These are phyloP conservation scores for Thelephora ganbajun DNA, from an alignment of 768 basidiomycete species.

Conservation along the genomic window DNA sequence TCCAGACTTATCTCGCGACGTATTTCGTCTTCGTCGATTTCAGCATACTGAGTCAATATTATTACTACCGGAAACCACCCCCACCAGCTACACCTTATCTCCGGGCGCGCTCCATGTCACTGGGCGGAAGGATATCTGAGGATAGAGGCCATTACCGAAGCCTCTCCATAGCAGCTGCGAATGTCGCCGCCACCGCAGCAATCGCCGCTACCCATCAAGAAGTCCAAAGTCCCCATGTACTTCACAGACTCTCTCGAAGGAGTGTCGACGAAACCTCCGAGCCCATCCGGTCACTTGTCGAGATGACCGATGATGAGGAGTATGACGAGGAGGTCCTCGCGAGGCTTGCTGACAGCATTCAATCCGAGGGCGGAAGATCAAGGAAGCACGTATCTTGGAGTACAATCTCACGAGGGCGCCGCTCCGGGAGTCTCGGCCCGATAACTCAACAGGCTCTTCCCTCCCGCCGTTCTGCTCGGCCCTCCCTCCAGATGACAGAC, in stretches of 20 bases:
- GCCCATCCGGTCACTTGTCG: slow-evolving; percentile 6
- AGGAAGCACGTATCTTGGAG: slow-evolving; percentile 53
- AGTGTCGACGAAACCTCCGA: not conserved
- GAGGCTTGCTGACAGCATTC: slow-evolving; percentile 58
- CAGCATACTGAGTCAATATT: slow-evolving; percentile 66
- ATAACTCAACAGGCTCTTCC: slow-evolving; percentile 10
- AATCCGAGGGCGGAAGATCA: slow-evolving; percentile 50
- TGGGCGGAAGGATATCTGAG: slow-evolving; percentile 28
- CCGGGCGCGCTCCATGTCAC: slow-evolving; percentile 24
- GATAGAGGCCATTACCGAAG: slow-evolving; percentile 53
- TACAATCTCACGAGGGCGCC: slow-evolving; percentile 25
- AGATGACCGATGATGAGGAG: slow-evolving; percentile 22
- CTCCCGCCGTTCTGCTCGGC: slow-evolving; percentile 13
- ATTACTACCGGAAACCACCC: slow-evolving; percentile 38
- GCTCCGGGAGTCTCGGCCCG: slow-evolving; percentile 34
- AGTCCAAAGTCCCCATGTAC: slow-evolving; percentile 15
- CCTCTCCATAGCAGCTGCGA: slow-evolving; percentile 53
- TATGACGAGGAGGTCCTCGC: slow-evolving; percentile 38
- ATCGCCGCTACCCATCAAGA: slow-evolving; percentile 48
- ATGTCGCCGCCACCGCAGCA: slow-evolving; percentile 59
- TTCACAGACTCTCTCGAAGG: slow-evolving; percentile 13
- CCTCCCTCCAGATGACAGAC: slow-evolving; percentile 17
- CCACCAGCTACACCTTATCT: slow-evolving; percentile 22
- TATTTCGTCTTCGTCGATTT: slow-evolving; percentile 86
- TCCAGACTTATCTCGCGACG: slow-evolving; percentile 74